Evolutionary conservation across 257 asterid genomes (phyloP).

Genomic region (Linaria vulgaris): DNA sequence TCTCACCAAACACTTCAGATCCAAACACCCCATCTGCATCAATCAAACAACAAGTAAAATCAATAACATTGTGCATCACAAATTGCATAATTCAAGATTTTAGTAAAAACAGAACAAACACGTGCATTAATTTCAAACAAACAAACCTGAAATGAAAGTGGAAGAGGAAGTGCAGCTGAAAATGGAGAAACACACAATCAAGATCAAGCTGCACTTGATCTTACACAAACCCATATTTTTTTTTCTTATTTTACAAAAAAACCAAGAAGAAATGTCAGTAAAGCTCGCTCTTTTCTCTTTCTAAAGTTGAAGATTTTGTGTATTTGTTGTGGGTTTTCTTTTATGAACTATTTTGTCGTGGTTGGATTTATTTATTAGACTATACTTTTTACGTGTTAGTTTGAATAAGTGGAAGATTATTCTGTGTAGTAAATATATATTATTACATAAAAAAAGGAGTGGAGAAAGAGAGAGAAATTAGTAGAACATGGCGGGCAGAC

Average conservation of each 20-base stretch:
- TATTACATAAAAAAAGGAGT: neutral
- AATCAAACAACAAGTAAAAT: conserved; percentile 15
- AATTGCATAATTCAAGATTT: neutral
- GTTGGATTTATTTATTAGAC: no score
- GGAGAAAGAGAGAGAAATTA: neutral
- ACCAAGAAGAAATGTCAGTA: conserved; percentile 5
- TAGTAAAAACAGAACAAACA: neutral
- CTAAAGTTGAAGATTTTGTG: neutral
- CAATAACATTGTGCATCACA: neutral
- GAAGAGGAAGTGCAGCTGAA: conserved; percentile 41
- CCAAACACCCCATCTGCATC: conserved; percentile 56
- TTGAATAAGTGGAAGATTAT: neutral
- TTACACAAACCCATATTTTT: conserved; percentile 35
- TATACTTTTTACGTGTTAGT: neutral
- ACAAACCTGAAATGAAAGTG: conserved; percentile 55
- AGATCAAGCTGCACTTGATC: conserved; percentile 30
- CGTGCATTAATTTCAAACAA: neutral
- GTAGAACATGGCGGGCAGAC: neutral
- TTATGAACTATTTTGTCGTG: no score
- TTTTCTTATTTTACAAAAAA: neutral
- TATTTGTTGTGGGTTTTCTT: no score
- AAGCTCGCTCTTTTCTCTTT: neutral
- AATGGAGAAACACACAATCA: conserved; percentile 37
- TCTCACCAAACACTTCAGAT: conserved; percentile 43
- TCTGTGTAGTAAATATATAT: neutral